Base-by-base conservation (phyloP, 2,329 filamentous ascomycete genomes). In the Diaporthe batatas region DNA sequence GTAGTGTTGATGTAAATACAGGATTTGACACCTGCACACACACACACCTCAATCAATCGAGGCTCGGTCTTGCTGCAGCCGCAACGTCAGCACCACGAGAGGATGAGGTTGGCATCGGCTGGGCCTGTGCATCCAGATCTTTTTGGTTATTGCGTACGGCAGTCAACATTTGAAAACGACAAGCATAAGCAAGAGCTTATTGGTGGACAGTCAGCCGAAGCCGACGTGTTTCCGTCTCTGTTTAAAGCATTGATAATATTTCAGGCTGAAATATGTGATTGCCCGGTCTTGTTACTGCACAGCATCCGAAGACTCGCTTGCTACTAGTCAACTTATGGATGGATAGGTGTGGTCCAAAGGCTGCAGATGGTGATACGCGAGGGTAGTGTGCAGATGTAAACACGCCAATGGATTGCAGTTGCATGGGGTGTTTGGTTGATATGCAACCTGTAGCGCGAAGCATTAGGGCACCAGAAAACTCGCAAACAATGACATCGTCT, bases 331-430 rank as follows among this genome's bases (percentile, higher is more conserved):
- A 0, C 47, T 12, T 39, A 25, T 53, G 21, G 44, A 23, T 21
- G 21, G 44, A n/a, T 29, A 53, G 14, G 21, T 53, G n/a, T 67
- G 62, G 47, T 29, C 32, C 62, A 53, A 67, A n/a, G n/a, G 32
- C 14, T 67, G 62, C 62, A 67, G 47, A 34, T 53, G 62, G 62
- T 67, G 47, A 51, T 53, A 67, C 47, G 62, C 47, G 62, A 67
- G 32, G 62, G 62, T 53, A 53, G 18, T 21, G 7, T 53, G 47
- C 47, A 67, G 32, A 36, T 29, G 32, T 39, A 21, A 39, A 53
- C n/a, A 47, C 47, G n/a, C 62, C 47, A 39, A 67, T 65, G n/a
- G n/a, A 47, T 25, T 67, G 44, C 14, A 12, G 23, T n/a, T 34
- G 32, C 47, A 53, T 39, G 44, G 62, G 62, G 62, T 29, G 32